Base-by-base conservation (phyloP, 2,329 filamentous ascomycete species). In the Aspergillaceae sp. region DNA sequence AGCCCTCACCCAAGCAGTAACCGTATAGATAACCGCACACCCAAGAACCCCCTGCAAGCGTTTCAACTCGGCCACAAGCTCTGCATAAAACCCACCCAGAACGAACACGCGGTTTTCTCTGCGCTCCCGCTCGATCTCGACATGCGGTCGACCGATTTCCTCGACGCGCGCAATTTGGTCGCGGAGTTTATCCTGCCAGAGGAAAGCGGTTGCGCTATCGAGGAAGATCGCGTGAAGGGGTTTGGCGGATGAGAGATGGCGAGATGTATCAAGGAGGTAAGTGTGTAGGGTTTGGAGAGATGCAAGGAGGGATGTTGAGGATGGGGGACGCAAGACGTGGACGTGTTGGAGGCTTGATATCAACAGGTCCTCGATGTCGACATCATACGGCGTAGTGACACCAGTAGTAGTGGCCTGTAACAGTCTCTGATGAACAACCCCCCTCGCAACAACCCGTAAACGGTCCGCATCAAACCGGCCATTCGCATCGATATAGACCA, bases 401-500 rank as follows among this genome's bases (percentile, higher is more conserved):
- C 19, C 19, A 19, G 19, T 19, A 19, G 19, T 19, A 19, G 37
- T 2, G 40, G 37, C 5, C 46, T 43, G 3, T 19, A 19, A 2
- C 19, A 56, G n/a, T 27, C 41, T 53, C 27, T 53, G 49, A 6
- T 44, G 42, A 1, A 67, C 42, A n/a, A 67, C 54, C 2, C 53
- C 56, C 10, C 51, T 44, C 29, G 60, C 55, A 7, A 70, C 55
- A 5, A 47, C 47, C 6, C 47, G 57, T 2, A 83, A 68, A 27
- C 75, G 68, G 5, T 64, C 43, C 29, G 77, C 66, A 46, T 72
- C 73, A 60, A 83, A 80, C 28, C 72, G 71, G 48, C 67, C 66
- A 47, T 82, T 74, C 1, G 73, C 71, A 57, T 83, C 79, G 40
- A 82, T 61, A 52, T 80, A 69, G 5, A 82, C 64, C 7, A 79